These are phyloP conservation scores for Musa acuminata DNA, from an alignment of 176 grass and related monocot genomes.

Conservation along the genomic window DNA sequence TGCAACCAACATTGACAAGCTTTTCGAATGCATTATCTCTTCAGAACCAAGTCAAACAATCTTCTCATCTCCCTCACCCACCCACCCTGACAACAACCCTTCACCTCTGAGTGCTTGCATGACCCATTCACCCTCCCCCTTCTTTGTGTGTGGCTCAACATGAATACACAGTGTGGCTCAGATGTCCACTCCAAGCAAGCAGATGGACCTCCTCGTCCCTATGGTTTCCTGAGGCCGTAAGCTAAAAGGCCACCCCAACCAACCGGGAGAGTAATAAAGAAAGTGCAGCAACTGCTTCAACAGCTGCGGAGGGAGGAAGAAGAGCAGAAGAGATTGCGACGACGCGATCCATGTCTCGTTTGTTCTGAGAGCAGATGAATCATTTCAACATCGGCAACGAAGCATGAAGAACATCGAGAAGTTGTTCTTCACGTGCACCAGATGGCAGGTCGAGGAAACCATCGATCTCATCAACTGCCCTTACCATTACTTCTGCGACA, in stretches of 20 bases:
- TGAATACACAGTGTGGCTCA: neutral
- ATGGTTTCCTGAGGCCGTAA: neutral
- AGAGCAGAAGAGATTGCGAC: no score
- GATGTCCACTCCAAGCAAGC: no score
- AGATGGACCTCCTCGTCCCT: neutral
- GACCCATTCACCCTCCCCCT: neutral
- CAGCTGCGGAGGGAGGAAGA: neutral
- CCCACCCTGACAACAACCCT: neutral
- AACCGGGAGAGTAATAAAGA: neutral
- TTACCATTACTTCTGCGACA: conserved; percentile 98
- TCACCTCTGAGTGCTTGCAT: neutral
- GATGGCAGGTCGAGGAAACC: conserved; percentile 97
- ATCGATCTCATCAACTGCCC: conserved; percentile 82
- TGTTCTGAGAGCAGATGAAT: neutral
- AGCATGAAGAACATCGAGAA: conserved; percentile 27
- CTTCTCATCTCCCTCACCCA: neutral
- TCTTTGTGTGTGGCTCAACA: neutral
- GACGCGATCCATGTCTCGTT: no score
- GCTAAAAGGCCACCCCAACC: neutral
- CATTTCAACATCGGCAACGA: neutral
- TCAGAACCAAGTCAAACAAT: neutral
- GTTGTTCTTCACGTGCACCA: conserved; percentile 82
- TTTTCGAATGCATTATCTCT: neutral
- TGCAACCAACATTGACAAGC: neutral
- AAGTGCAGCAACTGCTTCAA: no score